Evolutionary conservation across 768 basidiomycete genomes (phyloP).

Genomic region (Leccinum rimulosum): DNA sequence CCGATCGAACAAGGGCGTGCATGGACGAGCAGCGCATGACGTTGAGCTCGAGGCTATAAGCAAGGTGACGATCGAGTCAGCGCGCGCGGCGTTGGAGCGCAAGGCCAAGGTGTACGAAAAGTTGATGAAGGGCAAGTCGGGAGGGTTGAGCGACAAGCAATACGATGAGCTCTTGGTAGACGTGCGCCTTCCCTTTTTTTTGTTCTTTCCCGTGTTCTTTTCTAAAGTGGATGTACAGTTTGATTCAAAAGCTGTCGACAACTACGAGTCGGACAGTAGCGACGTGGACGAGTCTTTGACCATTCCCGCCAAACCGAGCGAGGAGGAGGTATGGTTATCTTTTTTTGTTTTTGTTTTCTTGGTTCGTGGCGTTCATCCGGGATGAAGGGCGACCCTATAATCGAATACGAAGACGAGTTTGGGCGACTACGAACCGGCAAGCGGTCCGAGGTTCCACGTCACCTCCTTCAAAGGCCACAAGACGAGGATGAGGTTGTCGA

Average conservation of each 20-base stretch:
- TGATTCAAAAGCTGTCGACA: constrained; percentile 53
- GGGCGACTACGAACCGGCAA: constrained; percentile 69
- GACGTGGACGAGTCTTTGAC: constrained; percentile 77
- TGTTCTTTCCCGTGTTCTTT: background rate
- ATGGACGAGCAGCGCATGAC: constrained; percentile 61
- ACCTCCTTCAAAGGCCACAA: constrained; percentile 48
- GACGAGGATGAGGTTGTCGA: constrained; percentile 41
- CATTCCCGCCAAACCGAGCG: constrained; percentile 45
- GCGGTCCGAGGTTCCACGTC: constrained; percentile 74
- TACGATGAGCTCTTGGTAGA: constrained; percentile 73
- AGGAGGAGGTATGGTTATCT: constrained; percentile 35
- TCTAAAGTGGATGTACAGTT: constrained; percentile 44
- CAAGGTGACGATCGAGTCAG: constrained; percentile 68
- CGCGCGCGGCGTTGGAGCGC: constrained; percentile 66
- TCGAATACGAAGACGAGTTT: constrained; percentile 88
- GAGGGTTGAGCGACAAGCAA: constrained; percentile 73
- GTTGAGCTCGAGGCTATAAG: constrained; percentile 67
- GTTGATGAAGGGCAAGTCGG: constrained; percentile 71
- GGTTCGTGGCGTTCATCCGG: background rate
- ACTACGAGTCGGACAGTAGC: constrained; percentile 67
- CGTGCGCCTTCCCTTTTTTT: constrained; percentile 42
- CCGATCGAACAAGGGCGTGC: constrained; percentile 72
- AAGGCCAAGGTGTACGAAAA: constrained; percentile 84
- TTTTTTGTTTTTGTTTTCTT: background rate
- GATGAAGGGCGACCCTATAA: constrained; percentile 65